These are phyloP conservation scores for Lipomyces orientalis DNA, from an alignment of 805 yeast genomes.

Conservation along the genomic window DNA sequence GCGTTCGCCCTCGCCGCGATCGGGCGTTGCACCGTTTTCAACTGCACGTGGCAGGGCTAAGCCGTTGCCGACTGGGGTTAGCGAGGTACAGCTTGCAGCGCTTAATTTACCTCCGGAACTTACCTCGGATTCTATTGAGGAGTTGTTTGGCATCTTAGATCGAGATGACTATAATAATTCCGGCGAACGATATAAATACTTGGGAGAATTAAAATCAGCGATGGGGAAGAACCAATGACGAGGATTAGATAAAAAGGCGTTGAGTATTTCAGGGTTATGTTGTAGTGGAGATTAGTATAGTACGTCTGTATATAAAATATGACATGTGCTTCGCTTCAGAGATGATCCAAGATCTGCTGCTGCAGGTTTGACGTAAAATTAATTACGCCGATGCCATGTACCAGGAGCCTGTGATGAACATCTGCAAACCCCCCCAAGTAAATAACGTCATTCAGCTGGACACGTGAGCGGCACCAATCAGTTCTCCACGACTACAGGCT, in stretches of 20 bases:
- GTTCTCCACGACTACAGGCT: background rate
- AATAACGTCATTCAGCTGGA: background rate
- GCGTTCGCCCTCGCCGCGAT: background rate
- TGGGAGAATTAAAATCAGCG: background rate
- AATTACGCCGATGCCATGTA: background rate
- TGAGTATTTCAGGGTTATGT: background rate
- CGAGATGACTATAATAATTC: background rate
- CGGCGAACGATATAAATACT: background rate
- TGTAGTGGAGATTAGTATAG: background rate
- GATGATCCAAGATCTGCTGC: background rate
- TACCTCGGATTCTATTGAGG: background rate
- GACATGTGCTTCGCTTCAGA: slow-evolving; percentile 2
- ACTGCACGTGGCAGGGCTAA: background rate
- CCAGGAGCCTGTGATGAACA: background rate
- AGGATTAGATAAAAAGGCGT: background rate
- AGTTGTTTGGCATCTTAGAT: background rate
- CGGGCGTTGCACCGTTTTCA: background rate
- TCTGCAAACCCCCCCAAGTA: background rate
- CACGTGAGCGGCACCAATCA: background rate
- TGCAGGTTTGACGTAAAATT: background rate
- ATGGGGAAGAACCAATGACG: background rate
- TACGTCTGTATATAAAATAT: background rate
- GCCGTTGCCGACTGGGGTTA: background rate
- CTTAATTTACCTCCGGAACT: slow-evolving; percentile 1
- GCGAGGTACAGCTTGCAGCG: background rate